Base-by-base conservation (phyloP, 352 stramenopile genomes). In the Nothophytophthora sp. region DNA sequence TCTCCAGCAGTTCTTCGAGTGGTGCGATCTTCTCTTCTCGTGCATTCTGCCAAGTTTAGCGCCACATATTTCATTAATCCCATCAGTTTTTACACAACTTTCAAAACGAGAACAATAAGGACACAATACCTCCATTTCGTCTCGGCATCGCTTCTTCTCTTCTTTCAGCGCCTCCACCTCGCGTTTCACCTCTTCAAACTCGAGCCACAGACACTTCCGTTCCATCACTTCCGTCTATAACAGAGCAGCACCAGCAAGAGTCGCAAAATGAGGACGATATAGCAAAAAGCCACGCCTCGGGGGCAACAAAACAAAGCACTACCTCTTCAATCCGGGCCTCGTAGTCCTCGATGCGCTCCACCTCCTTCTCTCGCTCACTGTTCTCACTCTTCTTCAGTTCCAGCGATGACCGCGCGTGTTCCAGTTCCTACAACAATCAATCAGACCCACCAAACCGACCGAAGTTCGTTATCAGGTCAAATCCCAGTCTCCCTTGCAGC, bases 381-480 rank as follows among this genome's bases (percentile, higher is more conserved):
- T 92, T 94, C 35, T 96, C 86, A 25, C 71, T 92, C 58, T 88
- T 91, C 60, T 93, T 96, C 6, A 90, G 60, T 29, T 94, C 83
- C 11, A 96, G 52, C 10, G 80, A 78, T 2, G 76, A 63, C 5
- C 75, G 73, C 11, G 67, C 69, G 32, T 76, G 64, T 23, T 92
- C 80, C 19, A 95, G 30, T 70, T 92, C 70, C 73, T 91, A 51
- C 9, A 36, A 27, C 25, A 35, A 20, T 47, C 9, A 28, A 10
- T 29, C 16, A 20, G 23, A 11, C n/a, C n/a, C n/a, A n/a, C n/a
- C n/a, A n/a, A n/a, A n/a, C n/a, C n/a, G n/a, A n/a, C n/a, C n/a
- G n/a, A 9, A 2, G 13, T 19, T 38, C 33, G 22, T 38, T 5
- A 15, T 15, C 11, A 38, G 13, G 2, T 38, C 33, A 3, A 12